Base-by-base conservation (phyloP, 306 rosid species). In the Quercus dentata region DNA sequence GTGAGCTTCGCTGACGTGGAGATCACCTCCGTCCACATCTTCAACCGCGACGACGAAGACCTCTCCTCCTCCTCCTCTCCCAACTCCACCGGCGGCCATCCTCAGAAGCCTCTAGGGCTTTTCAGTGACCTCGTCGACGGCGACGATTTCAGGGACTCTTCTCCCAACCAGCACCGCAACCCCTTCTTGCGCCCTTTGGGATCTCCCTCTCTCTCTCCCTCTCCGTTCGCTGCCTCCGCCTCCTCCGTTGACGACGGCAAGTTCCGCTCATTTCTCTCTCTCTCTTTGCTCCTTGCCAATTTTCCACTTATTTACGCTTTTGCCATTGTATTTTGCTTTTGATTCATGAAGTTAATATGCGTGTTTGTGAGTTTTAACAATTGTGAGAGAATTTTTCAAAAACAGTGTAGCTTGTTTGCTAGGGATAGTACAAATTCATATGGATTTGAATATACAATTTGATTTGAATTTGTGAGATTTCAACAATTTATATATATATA, bases 1-100 rank as follows among this genome's bases (percentile, higher is more conserved):
- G 99, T 93, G 20, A 93, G 99, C 91, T 95, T 95, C 83, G 99
- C 93, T 30, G 98, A 93, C 78, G 89, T 91, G 20, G 99, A 95
- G 84, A 88, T 95, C 79, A 95, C 99, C 80, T 91, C 97, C 74
- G 96, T 95, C 68, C 98, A 93, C 86, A 75, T 95, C 49, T 93
- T 95, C 88, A 88, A 86, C 33, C 89, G 93, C 63, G 92, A 88
- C 73, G 98, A 93, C 58, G 93, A 90, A 14, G 90, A 86, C 30
- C 20, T 67, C 17, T 90, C 85, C 25, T 87, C 82, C 65, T 85
- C 85, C 4, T 78, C 87, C 75, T 76, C 76, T 11, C 72, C 86
- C 41, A 79, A 38, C 80, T 78, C 92, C 51, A 57, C 44, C 12
- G 12, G 3, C 1, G 46, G 46, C 46, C 54, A 13, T 49, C 54